Base-by-base conservation (phyloP, 1,284 basidiomycete genomes). In the Apiotrichum sp. region DNA sequence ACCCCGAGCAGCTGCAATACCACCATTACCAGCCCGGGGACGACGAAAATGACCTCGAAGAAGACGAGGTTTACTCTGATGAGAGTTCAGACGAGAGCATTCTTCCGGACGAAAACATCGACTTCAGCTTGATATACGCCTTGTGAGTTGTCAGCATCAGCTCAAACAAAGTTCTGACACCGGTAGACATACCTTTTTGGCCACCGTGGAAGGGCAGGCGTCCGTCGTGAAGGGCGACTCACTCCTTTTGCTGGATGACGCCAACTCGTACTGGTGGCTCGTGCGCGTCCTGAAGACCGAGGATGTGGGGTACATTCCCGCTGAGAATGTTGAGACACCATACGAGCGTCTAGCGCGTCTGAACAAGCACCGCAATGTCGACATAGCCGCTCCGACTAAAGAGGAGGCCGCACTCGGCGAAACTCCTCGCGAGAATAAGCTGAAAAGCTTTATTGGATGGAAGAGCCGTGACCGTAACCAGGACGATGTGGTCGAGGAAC, bases 281-380 rank as follows among this genome's bases (percentile, higher is more conserved):
- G 92, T 97, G 14, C 84, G 91, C 52, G 93, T 96, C 4, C 83
- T 97, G 66, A 98, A 93, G 80, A 97, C 90, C 3, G 92, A 98
- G 75, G 93, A 97, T 69, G 91, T 99, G n/a, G 95, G 95, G 1
- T 98, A 98, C 75, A 98, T 99, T 52, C 95, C 95, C 14, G 95
- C 95, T 0, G 95, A 99, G 78, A 98, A 98, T 74, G 97, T 98
- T 68, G 96, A 98, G 76, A 98, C 96, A 0, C 96, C 95, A 0
- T 97, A 93, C 67, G 95, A 98, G 75, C 83, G 95, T 47, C 82
- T 98, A 29, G 95, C 95, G 0, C 81, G 95, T 58, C 80, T 98
- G 56, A 98, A 98, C 80, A 98, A 98, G 74, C 93, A 97, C 73
- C 83, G 93, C 39, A 99, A 99, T 74, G 88, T 98, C 56, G 95